Evolutionary conservation across 495 filamentous ascomycete species (phyloP), one percentile per base, ranked within the genome.

Genomic region (Hyaloscypha variabilis): DNA sequence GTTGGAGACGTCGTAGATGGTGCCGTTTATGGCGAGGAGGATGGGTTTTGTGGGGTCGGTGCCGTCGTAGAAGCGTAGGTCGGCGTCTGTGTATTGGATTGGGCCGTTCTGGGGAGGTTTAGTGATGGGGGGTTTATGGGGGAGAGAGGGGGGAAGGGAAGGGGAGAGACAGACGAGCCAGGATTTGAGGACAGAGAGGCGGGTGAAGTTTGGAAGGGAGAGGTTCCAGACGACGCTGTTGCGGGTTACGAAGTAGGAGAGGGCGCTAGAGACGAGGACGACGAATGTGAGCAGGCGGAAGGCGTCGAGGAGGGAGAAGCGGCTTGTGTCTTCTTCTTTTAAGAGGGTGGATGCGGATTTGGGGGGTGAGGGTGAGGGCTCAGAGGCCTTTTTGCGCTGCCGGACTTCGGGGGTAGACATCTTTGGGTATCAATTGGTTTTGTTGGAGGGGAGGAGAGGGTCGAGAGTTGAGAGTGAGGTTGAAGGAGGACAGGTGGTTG

Each of bases 11-110:
- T 99, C 95, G 84, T 92, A 98, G 80, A 99, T 91, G 64, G 85
- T 89, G 60, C 93, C 91, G 80, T 99, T 99, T 53, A 99, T 83
- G 59, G 92, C 93, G 56, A 99, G 82, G 77, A 96, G 94, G 76
- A 99, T 88, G 4, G 95, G 96, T 24, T 90, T 85, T 21, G 72
- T 69, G 1, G 87, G 79, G 77, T 96, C 87, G 58, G 77, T 84
- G 78, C 95, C 95, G 78, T 96, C 89, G 83, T 91, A 95, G 58
- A 79, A 78, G 34, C 83, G 66, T 26, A 99, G 88, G 75, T 97
- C 76, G 26, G 73, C 74, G 31, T 89, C 90, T 2, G 94, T 97
- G 17, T 97, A 85, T 71, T 66, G 54, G 26, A 87, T 63, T 26
- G 82, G 81, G 19, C 84, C 83, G 63, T 74, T 71, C 87, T 88